phyloP scores from a whole-genome alignment of 2,329 filamentous ascomycete genomes.

The Microdochium bolleyi region DNA sequence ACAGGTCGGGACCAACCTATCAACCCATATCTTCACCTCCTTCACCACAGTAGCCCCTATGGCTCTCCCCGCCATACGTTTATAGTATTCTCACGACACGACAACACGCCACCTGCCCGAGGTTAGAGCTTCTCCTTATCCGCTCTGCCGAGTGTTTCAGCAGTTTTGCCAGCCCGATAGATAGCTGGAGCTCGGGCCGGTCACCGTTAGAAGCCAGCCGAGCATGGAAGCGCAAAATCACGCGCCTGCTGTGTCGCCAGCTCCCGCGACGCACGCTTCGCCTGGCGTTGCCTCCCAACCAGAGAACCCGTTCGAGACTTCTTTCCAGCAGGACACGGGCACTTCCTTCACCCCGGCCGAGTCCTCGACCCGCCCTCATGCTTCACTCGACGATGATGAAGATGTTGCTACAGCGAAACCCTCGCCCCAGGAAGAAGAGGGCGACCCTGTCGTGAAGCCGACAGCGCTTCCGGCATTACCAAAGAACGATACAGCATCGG shows the following conservation, averaged over 20 bases:
- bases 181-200: not conserved
- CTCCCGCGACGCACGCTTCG: not conserved
- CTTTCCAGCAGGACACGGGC: not conserved
- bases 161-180: not conserved
- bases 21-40: too few species aligned
- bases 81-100: too few species aligned
- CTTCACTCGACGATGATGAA: not conserved
- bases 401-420: not conserved
- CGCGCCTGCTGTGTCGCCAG: not conserved
- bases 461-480: not conserved
- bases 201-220: not conserved
- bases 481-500: not conserved
- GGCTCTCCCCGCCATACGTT: too few species aligned
- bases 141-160: not conserved
- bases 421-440: not conserved
- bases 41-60: too few species aligned
- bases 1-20: too few species aligned
- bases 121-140: not conserved
- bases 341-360: not conserved
- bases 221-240: not conserved
- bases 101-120: not conserved
- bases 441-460: not conserved
- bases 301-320: not conserved
- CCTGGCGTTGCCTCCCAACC: not conserved
- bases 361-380: not conserved